A percentile compares a stretch with the other conserved stretches of the same genome.
Evolutionary conservation across 345 rosid species (phyloP).

Genomic region (Populus tremula): DNA sequence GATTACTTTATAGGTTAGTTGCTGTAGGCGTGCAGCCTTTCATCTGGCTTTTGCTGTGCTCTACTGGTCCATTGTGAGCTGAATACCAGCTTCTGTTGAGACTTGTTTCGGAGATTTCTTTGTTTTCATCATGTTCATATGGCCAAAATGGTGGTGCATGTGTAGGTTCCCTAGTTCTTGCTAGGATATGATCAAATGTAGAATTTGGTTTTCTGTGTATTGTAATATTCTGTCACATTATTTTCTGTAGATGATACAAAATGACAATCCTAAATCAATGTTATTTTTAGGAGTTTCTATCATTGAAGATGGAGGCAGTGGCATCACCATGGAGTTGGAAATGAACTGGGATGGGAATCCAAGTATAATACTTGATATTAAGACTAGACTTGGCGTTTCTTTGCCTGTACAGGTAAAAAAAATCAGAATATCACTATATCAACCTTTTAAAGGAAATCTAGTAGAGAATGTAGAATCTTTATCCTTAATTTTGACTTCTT

Average conservation of each 20-base stretch:
- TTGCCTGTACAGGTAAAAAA: conserved; percentile 37
- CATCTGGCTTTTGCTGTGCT: not conserved
- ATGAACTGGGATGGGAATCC: conserved; percentile 43
- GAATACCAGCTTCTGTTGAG: not conserved
- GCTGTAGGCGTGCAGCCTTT: not conserved
- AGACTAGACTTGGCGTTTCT: conserved; percentile 33
- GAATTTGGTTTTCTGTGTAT: not conserved
- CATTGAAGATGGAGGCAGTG: conserved; percentile 26
- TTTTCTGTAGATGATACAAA: not conserved
- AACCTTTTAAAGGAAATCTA: not conserved
- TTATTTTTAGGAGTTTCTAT: conserved; percentile 28
- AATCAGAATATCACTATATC: not conserved
- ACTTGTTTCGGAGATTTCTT: not conserved
- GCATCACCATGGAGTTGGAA: conserved; percentile 40
- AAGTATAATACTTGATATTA: conserved; percentile 31
- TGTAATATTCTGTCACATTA: not conserved
- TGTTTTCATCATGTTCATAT: not conserved
- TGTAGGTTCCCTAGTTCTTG: not conserved
- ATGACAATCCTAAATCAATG: not conserved
- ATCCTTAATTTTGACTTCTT: not conserved
- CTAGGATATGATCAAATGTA: not conserved
- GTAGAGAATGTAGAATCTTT: not conserved
- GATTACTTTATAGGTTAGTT: not conserved
- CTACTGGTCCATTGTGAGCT: not conserved
- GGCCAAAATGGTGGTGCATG: not conserved